These are phyloP conservation scores for Eucalyptus marginata DNA, from an alignment of 345 rosid species.

Conservation along the genomic window DNA sequence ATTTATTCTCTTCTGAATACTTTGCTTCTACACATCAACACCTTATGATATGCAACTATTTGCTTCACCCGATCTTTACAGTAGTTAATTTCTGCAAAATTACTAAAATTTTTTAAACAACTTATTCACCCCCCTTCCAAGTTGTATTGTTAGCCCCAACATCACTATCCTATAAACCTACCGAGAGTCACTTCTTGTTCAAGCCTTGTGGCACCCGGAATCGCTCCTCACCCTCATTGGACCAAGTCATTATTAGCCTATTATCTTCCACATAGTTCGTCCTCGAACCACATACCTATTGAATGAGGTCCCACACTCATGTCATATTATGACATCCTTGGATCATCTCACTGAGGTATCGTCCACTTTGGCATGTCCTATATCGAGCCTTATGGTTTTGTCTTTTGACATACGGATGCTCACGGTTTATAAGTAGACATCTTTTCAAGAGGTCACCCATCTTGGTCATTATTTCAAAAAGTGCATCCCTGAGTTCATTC, in stretches of 20 bases:
- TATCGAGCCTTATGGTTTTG: fast-evolving
- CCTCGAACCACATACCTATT: too few species aligned
- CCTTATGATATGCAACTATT: fast-evolving
- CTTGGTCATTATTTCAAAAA: fast-evolving
- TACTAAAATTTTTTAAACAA: too few species aligned
- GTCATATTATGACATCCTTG: fast-evolving
- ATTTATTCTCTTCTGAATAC: too few species aligned
- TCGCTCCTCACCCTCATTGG: too few species aligned
- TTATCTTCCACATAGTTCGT: fast-evolving
- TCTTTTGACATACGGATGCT: fast-evolving
- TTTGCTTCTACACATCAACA: too few species aligned
- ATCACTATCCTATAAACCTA: too few species aligned
- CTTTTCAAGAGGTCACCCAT: not conserved
- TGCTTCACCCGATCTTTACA: too few species aligned
- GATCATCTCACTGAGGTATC: fast-evolving
- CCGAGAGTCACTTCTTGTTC: too few species aligned
- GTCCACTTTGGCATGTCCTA: fast-evolving
- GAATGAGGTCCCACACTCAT: too few species aligned
- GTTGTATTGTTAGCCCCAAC: too few species aligned
- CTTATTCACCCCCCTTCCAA: too few species aligned
- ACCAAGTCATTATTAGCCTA: fast-evolving
- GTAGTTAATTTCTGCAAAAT: too few species aligned
- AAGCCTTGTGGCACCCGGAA: fast-evolving
- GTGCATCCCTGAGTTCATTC: fast-evolving
- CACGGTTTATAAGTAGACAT: fast-evolving